Conservation (phyloP, 1,139 yeast genomes). For the Suzukiozyma palmioleophila region DNA sequence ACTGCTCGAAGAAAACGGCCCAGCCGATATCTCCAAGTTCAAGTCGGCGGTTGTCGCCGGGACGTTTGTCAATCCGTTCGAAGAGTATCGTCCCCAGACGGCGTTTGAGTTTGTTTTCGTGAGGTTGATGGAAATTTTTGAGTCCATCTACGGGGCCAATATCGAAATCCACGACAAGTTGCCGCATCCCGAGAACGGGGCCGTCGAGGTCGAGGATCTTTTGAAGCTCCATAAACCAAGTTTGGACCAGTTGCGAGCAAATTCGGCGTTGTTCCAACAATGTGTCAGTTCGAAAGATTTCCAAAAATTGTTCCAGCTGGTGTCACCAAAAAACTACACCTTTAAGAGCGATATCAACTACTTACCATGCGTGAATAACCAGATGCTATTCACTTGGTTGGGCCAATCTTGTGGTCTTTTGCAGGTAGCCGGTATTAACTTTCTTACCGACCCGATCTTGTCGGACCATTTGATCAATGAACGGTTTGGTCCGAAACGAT, state of each 20-base stretch:
- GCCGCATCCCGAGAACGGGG: conserved; percentile 45
- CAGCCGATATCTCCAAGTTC: conserved; percentile 29
- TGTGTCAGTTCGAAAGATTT: conserved; percentile 23
- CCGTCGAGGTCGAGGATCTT: conserved; percentile 42
- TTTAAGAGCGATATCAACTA: not conserved
- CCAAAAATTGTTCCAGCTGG: conserved; percentile 9
- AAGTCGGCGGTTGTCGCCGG: conserved; percentile 63
- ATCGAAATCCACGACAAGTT: conserved; percentile 36
- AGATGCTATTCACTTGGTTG: conserved; percentile 78
- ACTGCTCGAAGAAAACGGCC: conserved; percentile 10
- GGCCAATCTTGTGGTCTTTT: conserved; percentile 87
- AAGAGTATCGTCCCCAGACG: conserved; percentile 88
- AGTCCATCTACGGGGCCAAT: conserved; percentile 63
- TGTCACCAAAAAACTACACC: conserved; percentile 5
- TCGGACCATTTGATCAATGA: conserved; percentile 62
- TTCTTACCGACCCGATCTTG: conserved; percentile 83
- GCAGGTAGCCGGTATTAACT: conserved; percentile 66
- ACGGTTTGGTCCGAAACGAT: conserved; percentile 74
- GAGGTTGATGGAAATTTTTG: conserved; percentile 65
- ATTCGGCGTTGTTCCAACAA: conserved; percentile 25
- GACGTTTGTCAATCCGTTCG: conserved; percentile 83
- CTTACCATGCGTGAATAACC: conserved; percentile 31
- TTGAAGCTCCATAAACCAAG: conserved; percentile 62
- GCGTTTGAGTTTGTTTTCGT: conserved; percentile 78
- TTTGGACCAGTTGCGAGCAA: conserved; percentile 37